Evolutionary conservation across 2,329 filamentous ascomycete species (phyloP), one percentile per base, ranked within the genome.

Genomic region (Akanthomyces dipterigenus): DNA sequence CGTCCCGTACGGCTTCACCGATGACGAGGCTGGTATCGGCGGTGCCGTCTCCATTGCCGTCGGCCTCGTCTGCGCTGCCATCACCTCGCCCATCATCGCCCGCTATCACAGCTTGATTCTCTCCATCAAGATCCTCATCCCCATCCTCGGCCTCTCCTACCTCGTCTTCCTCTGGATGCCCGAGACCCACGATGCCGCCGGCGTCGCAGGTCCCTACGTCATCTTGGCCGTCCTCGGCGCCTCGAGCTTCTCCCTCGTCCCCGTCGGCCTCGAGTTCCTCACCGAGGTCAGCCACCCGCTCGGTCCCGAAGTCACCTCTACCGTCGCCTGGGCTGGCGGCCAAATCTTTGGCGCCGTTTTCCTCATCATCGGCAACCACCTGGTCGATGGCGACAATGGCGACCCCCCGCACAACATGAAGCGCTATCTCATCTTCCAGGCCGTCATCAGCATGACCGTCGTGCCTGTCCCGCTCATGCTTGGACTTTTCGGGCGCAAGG

Each of bases 1-100:
- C 65, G 79, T 84, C 43, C 95, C 95, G 0, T 93, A 97, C 76
- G 89, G 86, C 68, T 96, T 91, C 81, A 83, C 78, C 63, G 89
- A 96, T 72, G 88, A 88, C 65, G 82, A 96, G 61, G 90, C 93
- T 24, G 95, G 95, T 38, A 93, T 98, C 68, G 91, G 88, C 12
- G 95, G 95, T 65, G 95, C 90, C 0, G 75, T 98, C 9, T 82
- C 98, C 38, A 98, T 98, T 71, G 81, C 96, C 51, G 90, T 95
- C 58, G 95, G 95, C 9, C 85, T 99, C 1, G 80, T 96, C 49
- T 75, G 83, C 5, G 83, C 91, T 0, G 95, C 91, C 16, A 79
- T 96, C 64, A 81, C 86, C 0, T 90, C 88, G 0, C 93, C 93
- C 0, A 80, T 97, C 66, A 84, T 96, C 64, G 95, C 98, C 76